Evolutionary conservation across 768 basidiomycete genomes (phyloP), one percentile per base, ranked within the genome.

Genomic region (Termitomyces eurrhizus): DNA sequence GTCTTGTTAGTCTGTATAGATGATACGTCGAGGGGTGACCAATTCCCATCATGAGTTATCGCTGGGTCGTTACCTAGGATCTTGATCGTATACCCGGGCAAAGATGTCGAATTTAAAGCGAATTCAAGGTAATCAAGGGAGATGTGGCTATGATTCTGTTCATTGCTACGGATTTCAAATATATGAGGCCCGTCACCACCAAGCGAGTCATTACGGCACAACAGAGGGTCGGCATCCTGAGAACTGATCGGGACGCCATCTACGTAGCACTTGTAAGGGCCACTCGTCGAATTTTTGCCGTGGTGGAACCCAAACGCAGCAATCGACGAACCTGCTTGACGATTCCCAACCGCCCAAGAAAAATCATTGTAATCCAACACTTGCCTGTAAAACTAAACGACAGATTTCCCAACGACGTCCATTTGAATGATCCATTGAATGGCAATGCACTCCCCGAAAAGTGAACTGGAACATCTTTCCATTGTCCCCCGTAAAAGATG

Each of bases 121-220:
- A 58, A 54, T 12, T 32, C 56, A 12, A 64, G 57, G 24, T 61
- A 56, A 46, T 61, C 59, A 8, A 64, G 35, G 21, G 9, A n/a
- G 42, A 44, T 4, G 42, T 4, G 9, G n/a, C 2, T 44, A 8
- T n/a, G 42, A 9, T 9, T 21, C 2, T 41, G 16, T 18, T 18
- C 7, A 7, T 12, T 24, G 24, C 12, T 1, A 11, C 3, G 24
- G 24, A 46, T 13, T 26, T 46, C 24, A 26, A 46, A 46, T 2
- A 1, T 12, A 24, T 46, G 45, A 13, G 29, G 29, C 29, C 29
- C 29, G 29, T 24, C 1, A 26, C 24, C 12, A 6, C 24, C 21
- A 13, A 26, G 12, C 21, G 11, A 2, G 21, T 46, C 24, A 8
- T 26, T 13, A 12, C 6, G 4, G 13, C 45, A 46, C 24, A 46